Conservation (phyloP, 208 protist genomes). For the Angomonas ambiguus region DNA sequence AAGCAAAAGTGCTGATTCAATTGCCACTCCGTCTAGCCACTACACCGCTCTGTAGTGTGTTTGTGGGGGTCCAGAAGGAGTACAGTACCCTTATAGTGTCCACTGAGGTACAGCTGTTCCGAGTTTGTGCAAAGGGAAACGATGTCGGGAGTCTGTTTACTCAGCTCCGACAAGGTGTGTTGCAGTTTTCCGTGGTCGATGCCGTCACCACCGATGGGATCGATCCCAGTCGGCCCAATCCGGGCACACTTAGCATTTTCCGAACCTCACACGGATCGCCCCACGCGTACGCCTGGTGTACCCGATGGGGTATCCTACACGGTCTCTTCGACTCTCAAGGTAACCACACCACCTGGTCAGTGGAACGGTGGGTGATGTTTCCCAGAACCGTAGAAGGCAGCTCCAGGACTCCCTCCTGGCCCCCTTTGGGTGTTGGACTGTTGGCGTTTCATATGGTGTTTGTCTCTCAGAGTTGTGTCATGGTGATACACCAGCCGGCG, state of each 20-base stretch:
- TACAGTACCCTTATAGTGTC: neutral
- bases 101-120: constrained; percentile 1
- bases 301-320: constrained; percentile 43
- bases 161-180: neutral
- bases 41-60: neutral
- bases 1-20: neutral
- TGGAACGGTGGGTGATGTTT: constrained; percentile 18
- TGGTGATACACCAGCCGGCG: constrained; percentile 79
- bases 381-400: neutral
- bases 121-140: neutral
- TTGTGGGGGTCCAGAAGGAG: neutral
- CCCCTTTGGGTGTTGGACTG: constrained; percentile 56
- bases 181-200: neutral
- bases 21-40: neutral
- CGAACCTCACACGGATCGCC: constrained; percentile 20
- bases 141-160: neutral
- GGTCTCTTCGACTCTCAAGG: constrained; percentile 29
- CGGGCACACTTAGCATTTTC: constrained; percentile 49
- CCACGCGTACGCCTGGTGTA: constrained; percentile 62
- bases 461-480: constrained; percentile 69
- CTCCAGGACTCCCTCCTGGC: neutral
- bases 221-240: no score
- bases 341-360: neutral
- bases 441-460: constrained; percentile 93
- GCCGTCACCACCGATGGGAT: constrained; percentile 18